Evolutionary conservation across 768 basidiomycete genomes (phyloP), one percentile per base, ranked within the genome.

Genomic region (Tylopilus plumbeoviolaceoides): DNA sequence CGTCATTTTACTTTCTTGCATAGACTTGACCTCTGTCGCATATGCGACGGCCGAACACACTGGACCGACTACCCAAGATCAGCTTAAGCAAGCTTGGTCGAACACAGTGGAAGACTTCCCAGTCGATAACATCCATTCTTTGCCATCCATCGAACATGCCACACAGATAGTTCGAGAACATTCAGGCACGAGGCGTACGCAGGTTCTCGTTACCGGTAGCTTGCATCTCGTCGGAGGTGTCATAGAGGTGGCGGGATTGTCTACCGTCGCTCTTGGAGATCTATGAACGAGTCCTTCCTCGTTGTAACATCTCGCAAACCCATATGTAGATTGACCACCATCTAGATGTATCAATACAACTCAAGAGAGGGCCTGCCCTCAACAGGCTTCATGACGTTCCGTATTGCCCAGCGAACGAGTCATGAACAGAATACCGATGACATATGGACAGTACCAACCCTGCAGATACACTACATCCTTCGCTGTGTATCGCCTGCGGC

Each of bases 161-260:
- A 75, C 98, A n/a, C 74, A 77, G 28, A 63, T 82, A 23, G 78
- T 92, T 5, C 77, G 83, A 12, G 61, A 69, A 3, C 62, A 82
- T n/a, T 57, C 65, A 6, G 56, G 63, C 5, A 59, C 65, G 2
- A 63, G 59, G 39, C 62, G 70, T 1, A 67, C 72, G 12, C 76
- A 87, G 51, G 82, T 93, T n/a, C 75, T 99, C 15, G 93, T 95
- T 7, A 79, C 92, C 3, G 97, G 97, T 5, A 97, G 93, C 69
- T 68, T 99, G 57, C 95, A 95, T 71, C 79, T 99, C 15, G 85
- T 98, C 7, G 97, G 97, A 18, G 97, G 97, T 2, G 75, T 94
- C 12, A 87, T 98, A 49, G 95, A 98, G 65, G 93, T 91, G 14
- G 89, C 93, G 17, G 87, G 84, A 20, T 67, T 98, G 38, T 80